A percentile compares a stretch with the other conserved stretches of the same genome.
Evolutionary conservation across 2,329 filamentous ascomycete species (phyloP).

Genomic region (Alternaria conjuncta): DNA sequence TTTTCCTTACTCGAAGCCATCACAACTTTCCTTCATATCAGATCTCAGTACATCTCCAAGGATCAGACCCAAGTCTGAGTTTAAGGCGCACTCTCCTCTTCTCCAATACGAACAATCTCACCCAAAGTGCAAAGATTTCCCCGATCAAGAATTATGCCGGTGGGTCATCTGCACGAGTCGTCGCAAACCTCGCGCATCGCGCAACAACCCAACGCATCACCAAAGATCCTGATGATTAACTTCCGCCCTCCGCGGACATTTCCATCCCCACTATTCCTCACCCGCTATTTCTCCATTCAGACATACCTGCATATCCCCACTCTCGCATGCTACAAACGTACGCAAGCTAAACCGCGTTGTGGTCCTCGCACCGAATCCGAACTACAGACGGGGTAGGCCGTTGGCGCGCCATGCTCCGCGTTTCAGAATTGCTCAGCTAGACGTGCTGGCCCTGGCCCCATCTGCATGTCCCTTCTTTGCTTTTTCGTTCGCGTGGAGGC

Average conservation of each 20-base stretch:
- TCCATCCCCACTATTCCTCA: background rate
- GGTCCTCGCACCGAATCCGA: background rate
- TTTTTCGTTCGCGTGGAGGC: background rate
- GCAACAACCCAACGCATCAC: background rate
- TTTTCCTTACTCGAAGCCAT: background rate
- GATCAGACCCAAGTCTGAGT: background rate
- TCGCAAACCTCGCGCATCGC: background rate
- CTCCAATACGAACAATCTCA: background rate
- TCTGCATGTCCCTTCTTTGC: background rate
- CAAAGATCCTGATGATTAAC: background rate
- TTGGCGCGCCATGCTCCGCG: background rate
- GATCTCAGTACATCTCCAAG: background rate
- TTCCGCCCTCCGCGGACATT: background rate
- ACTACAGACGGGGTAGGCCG: background rate
- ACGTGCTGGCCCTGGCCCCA: background rate
- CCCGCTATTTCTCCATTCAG: background rate
- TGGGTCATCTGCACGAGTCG: background rate
- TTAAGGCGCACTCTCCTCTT: background rate
- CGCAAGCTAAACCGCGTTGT: background rate
- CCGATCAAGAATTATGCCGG: background rate
- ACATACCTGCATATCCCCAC: background rate
- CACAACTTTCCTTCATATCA: background rate
- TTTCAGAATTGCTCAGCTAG: background rate
- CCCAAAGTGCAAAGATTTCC: background rate
- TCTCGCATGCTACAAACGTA: background rate